These are phyloP conservation scores for Stemphylium vesicarium DNA, from an alignment of 2,329 filamentous ascomycete species.

Conservation along the genomic window DNA sequence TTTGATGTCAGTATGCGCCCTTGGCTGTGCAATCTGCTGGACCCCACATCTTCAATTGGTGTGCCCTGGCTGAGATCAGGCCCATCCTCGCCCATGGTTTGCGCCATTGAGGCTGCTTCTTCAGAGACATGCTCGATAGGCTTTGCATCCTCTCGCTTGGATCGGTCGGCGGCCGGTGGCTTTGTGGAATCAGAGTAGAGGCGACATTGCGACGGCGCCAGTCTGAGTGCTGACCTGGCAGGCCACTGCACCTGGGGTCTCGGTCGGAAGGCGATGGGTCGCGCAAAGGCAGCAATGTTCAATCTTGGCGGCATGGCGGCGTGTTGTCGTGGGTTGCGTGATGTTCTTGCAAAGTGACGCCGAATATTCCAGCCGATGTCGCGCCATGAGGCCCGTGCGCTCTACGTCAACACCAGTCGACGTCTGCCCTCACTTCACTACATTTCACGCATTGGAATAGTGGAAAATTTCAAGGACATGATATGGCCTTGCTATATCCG, in stretches of 20 bases:
- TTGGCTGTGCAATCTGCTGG: background rate
- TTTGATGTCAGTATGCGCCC: slow-evolving; percentile 16
- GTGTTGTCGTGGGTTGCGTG: slow-evolving; percentile 18
- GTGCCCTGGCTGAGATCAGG: slow-evolving; percentile 71
- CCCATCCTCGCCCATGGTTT: slow-evolving; percentile 62
- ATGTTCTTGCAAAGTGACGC: slow-evolving; percentile 28
- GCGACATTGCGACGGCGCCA: slow-evolving; percentile 38
- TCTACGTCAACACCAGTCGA: slow-evolving; percentile 1
- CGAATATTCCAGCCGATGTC: slow-evolving; percentile 17
- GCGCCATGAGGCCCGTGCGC: slow-evolving; percentile 26
- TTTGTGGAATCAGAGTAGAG: slow-evolving; percentile 42
- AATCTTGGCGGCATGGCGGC: slow-evolving; percentile 49
- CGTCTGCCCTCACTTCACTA: background rate
- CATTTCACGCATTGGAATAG: background rate
- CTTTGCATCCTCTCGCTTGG: slow-evolving; percentile 42
- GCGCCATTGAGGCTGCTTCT: slow-evolving; percentile 66
- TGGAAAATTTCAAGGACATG: no score
- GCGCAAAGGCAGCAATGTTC: slow-evolving; percentile 38
- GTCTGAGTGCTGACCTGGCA: slow-evolving; percentile 26
- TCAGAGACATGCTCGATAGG: slow-evolving; percentile 66
- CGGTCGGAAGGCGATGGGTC: slow-evolving; percentile 43
- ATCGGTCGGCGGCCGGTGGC: slow-evolving; percentile 37
- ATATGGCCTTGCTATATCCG: no score
- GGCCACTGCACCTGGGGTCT: slow-evolving; percentile 40
- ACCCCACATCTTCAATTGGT: slow-evolving; percentile 67